phyloP scores from a whole-genome alignment of 768 basidiomycete species.

The Termitomyces sp. region DNA sequence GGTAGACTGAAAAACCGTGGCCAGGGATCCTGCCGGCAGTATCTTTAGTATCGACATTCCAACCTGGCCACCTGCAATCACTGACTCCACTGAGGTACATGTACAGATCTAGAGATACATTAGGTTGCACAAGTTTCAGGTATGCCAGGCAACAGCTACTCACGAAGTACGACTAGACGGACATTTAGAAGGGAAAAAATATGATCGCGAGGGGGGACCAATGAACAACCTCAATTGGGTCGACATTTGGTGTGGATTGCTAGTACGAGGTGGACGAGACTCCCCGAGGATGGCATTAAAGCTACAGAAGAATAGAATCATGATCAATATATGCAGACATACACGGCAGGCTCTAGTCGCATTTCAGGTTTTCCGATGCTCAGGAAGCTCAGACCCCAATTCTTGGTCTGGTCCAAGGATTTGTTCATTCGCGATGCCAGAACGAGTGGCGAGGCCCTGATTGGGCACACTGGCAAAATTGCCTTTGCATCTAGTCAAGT shows the following conservation, averaged over 20 bases:
- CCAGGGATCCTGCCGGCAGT: too few relatives aligned
- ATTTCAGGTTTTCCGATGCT: not conserved
- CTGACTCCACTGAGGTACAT: too few relatives aligned
- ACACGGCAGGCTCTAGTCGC: not conserved
- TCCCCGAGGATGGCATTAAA: not conserved
- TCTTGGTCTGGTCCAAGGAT: too few relatives aligned
- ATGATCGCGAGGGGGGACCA: too few relatives aligned
- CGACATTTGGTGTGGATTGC: not conserved
- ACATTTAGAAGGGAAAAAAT: too few relatives aligned
- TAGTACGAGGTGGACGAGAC: not conserved
- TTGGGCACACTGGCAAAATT: not conserved
- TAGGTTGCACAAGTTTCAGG: too few relatives aligned
- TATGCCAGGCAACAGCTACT: too few relatives aligned
- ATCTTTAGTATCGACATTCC: too few relatives aligned
- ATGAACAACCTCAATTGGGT: not conserved
- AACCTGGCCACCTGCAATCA: too few relatives aligned
- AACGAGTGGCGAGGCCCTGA: not conserved
- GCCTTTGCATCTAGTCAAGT: not conserved
- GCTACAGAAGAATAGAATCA: not conserved
- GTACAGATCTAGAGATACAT: too few relatives aligned
- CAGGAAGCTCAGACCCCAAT: not conserved
- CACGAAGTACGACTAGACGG: too few relatives aligned
- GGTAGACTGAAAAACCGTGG: too few relatives aligned
- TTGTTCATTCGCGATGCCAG: not conserved
- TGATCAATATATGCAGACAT: not conserved